Evolutionary conservation across 441 rosid genomes (phyloP), one percentile per base, ranked within the genome.

Genomic region (Pelargonium cotyledonis): DNA sequence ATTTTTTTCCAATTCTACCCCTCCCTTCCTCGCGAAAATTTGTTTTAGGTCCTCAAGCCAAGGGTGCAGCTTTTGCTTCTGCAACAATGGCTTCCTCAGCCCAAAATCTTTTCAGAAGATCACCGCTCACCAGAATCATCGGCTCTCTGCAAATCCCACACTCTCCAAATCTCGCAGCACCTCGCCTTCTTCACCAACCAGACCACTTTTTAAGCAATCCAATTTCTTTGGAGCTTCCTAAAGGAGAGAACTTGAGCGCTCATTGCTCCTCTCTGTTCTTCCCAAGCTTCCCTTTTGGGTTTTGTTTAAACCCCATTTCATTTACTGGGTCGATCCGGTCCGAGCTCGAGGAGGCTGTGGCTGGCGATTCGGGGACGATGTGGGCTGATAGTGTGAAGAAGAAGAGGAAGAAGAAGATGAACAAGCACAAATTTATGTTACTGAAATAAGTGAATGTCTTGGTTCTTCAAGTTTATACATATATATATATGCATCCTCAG

Each of bases 361-460:
- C 77, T 1, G 72, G 70, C 53, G 80, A 35, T 65, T 65, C 47
- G 11, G 70, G 70, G n/a, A 78, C 80, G 47, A 46, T 86, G 72
- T 78, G 90, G 79, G 89, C 91, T 0, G 96, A 89, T 75, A 89
- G 95, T 66, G 95, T 89, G 82, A 91, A 89, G 88, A 91, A 91
- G 87, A 91, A 89, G 85, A 82, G 97, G 83, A 89, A 91, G 94
- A 89, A 82, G 89, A 91, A 88, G 88, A 91, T 88, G 96, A 91
- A 91, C 71, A 89, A 91, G 83, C 96, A 91, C 71, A 91, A 88
- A 85, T 88, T n/a, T n/a, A n/a, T n/a, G n/a, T n/a, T n/a, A n/a
- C n/a, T n/a, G n/a, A n/a, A n/a, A n/a, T n/a, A n/a, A n/a, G n/a
- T n/a, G n/a, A n/a, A n/a, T n/a, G n/a, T n/a, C n/a, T n/a, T n/a